These are phyloP conservation scores for Cercospora sp. DNA, from an alignment of 2,329 filamentous ascomycete genomes.

Conservation along the genomic window DNA sequence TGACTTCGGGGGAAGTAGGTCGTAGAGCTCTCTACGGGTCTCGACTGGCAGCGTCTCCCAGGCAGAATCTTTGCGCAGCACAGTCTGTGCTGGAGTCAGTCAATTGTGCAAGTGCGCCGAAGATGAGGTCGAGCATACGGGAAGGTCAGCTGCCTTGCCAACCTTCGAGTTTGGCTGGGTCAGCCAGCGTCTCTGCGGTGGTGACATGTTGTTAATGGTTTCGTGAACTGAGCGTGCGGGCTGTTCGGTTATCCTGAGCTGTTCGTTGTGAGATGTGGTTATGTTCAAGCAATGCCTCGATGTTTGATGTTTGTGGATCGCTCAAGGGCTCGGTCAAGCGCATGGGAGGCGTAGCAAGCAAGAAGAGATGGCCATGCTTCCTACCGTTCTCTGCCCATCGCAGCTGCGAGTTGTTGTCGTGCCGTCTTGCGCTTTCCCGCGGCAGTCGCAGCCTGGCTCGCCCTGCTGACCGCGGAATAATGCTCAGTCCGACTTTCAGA, in stretches of 20 bases:
- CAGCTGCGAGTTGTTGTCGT: conserved; percentile 1
- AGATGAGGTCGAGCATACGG: conserved; percentile 21
- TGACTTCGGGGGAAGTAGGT: conserved; percentile 34
- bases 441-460: neutral
- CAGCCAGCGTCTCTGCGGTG: conserved; percentile 33
- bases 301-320: conserved; percentile 1
- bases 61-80: conserved; percentile 35
- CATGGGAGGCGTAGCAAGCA: neutral
- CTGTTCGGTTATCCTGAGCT: neutral
- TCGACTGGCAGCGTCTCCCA: conserved; percentile 34
- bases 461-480: neutral
- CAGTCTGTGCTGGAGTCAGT: conserved; percentile 24
- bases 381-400: neutral
- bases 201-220: conserved; percentile 14
- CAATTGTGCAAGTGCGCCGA: neutral
- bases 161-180: conserved; percentile 33
- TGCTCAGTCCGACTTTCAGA: neutral
- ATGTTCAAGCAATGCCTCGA: conserved; percentile 6
- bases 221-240: neutral
- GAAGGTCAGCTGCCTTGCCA: conserved; percentile 29
- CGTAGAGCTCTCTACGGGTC: conserved; percentile 33
- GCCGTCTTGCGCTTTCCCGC: neutral
- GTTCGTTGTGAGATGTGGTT: neutral
- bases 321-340: neutral
- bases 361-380: neutral